Evolutionary conservation across 768 basidiomycete genomes (phyloP).

Genomic region (Suillus subluteus): DNA sequence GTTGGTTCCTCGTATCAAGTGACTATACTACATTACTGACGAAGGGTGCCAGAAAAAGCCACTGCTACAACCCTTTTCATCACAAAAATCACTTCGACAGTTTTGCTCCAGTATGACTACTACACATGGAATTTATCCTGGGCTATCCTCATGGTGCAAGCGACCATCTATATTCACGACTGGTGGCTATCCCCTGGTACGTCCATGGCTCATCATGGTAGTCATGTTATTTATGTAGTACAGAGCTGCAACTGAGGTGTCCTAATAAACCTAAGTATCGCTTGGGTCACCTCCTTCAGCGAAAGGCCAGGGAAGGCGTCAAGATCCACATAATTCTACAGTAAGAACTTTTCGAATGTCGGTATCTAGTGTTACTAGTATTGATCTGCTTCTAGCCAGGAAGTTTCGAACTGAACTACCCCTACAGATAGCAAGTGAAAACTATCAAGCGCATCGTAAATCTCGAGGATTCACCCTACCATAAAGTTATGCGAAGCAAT

Average conservation of each 20-base stretch:
- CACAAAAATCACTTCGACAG: slow-evolving; percentile 83
- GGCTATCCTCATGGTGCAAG: slow-evolving; percentile 87
- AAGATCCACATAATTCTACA: slow-evolving; percentile 96
- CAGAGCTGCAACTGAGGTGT: slow-evolving; percentile 83
- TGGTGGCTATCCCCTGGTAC: slow-evolving; percentile 96
- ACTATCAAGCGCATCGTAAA: not conserved
- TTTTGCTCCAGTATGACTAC: slow-evolving; percentile 91
- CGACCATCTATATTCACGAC: slow-evolving; percentile 93
- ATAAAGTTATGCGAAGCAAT: slow-evolving; percentile 82
- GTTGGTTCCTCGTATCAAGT: slow-evolving; percentile 39
- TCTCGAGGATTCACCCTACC: slow-evolving; percentile 14
- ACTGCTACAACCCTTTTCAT: slow-evolving; percentile 76
- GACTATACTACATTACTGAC: slow-evolving; percentile 14
- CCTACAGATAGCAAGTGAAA: slow-evolving; percentile 90
- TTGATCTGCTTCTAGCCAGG: slow-evolving; percentile 59
- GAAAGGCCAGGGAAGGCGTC: slow-evolving; percentile 94
- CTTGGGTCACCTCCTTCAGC: slow-evolving; percentile 81
- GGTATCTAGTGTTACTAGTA: not conserved
- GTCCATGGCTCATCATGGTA: slow-evolving; percentile 10
- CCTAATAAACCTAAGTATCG: slow-evolving; percentile 86
- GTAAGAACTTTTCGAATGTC: slow-evolving; percentile 45
- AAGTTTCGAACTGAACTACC: slow-evolving; percentile 94
- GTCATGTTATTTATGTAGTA: slow-evolving; percentile 7
- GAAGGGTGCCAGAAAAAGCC: slow-evolving; percentile 71
- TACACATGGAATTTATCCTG: slow-evolving; percentile 98